Conservation (phyloP, 257 asterid species). For the Nicotiana knightiana region DNA sequence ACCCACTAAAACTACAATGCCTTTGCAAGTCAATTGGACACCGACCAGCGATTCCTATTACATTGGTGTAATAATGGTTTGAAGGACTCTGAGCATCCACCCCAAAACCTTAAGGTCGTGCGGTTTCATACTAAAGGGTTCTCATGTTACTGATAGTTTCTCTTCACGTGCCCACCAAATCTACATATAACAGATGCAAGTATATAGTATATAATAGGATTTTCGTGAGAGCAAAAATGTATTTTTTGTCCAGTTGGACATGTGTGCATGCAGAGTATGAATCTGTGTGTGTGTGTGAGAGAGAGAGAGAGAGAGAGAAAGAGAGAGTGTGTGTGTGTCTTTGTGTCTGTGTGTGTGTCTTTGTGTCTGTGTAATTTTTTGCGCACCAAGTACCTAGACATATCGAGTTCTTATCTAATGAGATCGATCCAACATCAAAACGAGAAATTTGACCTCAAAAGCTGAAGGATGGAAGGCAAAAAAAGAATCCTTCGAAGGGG, state of each 20-base stretch:
- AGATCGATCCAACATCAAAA: neutral
- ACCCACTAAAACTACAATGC: neutral
- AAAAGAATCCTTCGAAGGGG: neutral
- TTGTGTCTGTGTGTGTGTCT: no score
- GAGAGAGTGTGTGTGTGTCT: neutral
- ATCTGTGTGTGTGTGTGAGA: no score
- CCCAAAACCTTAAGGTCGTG: neutral
- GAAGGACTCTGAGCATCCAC: neutral
- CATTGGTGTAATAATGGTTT: neutral
- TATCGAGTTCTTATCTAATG: neutral
- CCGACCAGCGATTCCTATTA: neutral
- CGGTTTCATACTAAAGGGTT: neutral
- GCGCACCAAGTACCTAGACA: neutral
- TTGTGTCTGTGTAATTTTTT: neutral
- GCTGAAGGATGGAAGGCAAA: neutral
- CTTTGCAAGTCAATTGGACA: neutral
- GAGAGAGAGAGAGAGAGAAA: neutral
- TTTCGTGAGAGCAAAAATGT: neutral
- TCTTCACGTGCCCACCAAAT: neutral
- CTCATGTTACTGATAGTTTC: neutral
- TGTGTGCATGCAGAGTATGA: neutral
- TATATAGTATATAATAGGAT: neutral
- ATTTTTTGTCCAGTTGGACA: neutral
- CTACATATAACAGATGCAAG: neutral
- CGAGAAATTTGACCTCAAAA: neutral